Conservation (phyloP, 73 alveolate species). For the Blepharisma stoltei region DNA sequence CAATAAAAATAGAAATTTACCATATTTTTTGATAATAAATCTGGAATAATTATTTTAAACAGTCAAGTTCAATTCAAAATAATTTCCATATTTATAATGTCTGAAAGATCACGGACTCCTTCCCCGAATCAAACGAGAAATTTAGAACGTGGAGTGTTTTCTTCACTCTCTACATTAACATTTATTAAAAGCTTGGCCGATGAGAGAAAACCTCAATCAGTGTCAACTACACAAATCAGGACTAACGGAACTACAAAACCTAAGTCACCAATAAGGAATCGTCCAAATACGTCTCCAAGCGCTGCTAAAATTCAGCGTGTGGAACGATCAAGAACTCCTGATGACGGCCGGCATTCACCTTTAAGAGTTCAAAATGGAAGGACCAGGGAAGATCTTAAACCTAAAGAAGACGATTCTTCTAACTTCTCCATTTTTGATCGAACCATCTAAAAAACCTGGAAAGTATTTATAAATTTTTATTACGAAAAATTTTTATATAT, state of each 20-base stretch:
- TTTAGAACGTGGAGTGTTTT: constrained; percentile 22
- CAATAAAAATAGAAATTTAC: too few species aligned
- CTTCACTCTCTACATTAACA: neutral
- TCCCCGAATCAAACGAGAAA: constrained; percentile 19
- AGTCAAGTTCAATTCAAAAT: too few species aligned
- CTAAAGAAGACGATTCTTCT: neutral
- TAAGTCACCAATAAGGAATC: neutral
- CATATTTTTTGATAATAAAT: too few species aligned
- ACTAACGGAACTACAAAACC: neutral
- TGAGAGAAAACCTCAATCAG: constrained; percentile 20
- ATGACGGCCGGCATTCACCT: neutral
- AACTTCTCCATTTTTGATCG: too few species aligned
- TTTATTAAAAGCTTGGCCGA: neutral
- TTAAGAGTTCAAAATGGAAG: constrained; percentile 15
- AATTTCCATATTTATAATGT: neutral
- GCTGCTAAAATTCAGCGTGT: neutral
- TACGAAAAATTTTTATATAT: too few species aligned
- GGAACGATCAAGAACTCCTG: constrained; percentile 6
- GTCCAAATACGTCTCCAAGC: neutral
- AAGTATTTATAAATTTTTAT: too few species aligned
- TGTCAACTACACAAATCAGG: neutral
- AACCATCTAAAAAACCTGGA: too few species aligned
- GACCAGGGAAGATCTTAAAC: neutral
- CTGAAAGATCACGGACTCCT: constrained; percentile 25
- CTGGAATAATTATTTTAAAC: too few species aligned